Conservation (phyloP, 1,284 basidiomycete genomes). For the Singerocomus inundabilis region DNA sequence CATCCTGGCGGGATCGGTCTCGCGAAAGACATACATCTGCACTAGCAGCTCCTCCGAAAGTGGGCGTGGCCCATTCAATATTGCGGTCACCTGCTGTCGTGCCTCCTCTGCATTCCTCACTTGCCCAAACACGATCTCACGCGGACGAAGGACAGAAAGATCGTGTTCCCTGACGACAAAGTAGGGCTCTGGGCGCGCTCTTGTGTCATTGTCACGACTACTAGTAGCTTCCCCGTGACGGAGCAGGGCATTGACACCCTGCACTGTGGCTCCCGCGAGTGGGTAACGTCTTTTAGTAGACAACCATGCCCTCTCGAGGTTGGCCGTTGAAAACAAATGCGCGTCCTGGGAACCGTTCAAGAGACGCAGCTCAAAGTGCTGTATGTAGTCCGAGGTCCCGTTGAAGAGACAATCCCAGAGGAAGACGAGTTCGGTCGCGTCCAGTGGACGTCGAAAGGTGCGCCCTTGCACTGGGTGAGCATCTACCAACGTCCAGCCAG, state of each 20-base stretch:
- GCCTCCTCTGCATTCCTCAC: constrained; percentile 14
- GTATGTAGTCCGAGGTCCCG: constrained; percentile 18
- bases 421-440: constrained; percentile 8
- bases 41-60: constrained; percentile 24
- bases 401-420: constrained; percentile 15
- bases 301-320: constrained; percentile 18
- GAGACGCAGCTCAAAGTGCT: constrained; percentile 12
- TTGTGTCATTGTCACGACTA: not conserved
- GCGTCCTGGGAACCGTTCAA: constrained; percentile 8
- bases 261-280: constrained; percentile 17
- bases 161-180: constrained; percentile 23
- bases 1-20: not conserved
- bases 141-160: constrained; percentile 11
- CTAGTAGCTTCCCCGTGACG: not conserved
- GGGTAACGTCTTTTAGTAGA: constrained; percentile 23
- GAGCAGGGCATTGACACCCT: not conserved
- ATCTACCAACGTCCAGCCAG: constrained; percentile 11
- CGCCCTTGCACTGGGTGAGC: constrained; percentile 9
- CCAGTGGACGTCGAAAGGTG: constrained; percentile 20
- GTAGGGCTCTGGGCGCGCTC: not conserved
- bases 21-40: constrained; percentile 14
- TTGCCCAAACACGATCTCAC: constrained; percentile 7
- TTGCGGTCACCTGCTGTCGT: not conserved
- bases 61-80: constrained; percentile 11
- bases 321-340: constrained; percentile 14